Evolutionary conservation across 352 stramenopile genomes (phyloP).

Genomic region (Globisporangium recalcitrans): DNA sequence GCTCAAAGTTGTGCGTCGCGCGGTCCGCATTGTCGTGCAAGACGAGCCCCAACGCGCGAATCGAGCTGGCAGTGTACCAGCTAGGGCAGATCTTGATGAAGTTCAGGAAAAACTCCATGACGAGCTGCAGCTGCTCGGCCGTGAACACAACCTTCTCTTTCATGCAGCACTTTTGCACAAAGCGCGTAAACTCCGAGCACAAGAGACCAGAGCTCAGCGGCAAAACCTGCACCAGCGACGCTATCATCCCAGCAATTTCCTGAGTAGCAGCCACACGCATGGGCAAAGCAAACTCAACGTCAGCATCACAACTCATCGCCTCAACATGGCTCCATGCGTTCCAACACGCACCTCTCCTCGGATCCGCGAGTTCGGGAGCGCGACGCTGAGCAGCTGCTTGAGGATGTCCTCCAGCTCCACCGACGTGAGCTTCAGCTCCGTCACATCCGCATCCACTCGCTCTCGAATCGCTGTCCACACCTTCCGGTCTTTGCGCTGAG

Average conservation of each 20-base stretch:
- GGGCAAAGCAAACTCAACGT: background rate
- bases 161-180: conserved; percentile 71
- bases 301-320: background rate
- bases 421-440: conserved; percentile 49
- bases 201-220: conserved; percentile 65
- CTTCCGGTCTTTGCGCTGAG: conserved; percentile 64
- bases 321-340: background rate
- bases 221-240: conserved; percentile 50
- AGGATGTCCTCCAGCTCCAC: conserved; percentile 84
- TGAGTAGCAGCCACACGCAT: conserved; percentile 11
- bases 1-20: conserved; percentile 50
- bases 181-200: conserved; percentile 71
- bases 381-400: conserved; percentile 48
- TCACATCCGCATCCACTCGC: conserved; percentile 53
- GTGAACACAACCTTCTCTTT: conserved; percentile 74
- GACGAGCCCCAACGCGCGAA: conserved; percentile 64
- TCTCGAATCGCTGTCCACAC: conserved; percentile 49
- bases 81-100: conserved; percentile 74
- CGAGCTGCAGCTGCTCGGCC: conserved; percentile 40
- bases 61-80: conserved; percentile 69
- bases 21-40: conserved; percentile 78
- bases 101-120: conserved; percentile 66
- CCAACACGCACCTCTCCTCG: conserved; percentile 37
- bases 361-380: conserved; percentile 61
- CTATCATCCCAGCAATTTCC: conserved; percentile 60